Evolutionary conservation across 805 yeast genomes (phyloP), one percentile per base, ranked within the genome.

Genomic region (Dipodascus geniculatus): DNA sequence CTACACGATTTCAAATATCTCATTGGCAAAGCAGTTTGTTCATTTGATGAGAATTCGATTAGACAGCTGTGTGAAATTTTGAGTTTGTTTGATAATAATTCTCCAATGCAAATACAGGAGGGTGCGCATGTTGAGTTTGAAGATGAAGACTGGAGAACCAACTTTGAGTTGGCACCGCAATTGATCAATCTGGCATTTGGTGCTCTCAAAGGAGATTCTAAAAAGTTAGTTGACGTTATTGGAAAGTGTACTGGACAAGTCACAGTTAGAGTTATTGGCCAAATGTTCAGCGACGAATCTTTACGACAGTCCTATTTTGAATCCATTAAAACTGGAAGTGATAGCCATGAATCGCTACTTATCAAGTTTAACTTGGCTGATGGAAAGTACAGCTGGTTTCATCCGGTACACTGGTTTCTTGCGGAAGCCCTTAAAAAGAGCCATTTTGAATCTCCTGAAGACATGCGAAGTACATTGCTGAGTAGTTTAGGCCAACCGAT

Each of bases 111-210:
- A 57, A 74, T 98, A 55, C 96, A 88, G 63, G 79, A 81, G 2
- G 74, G 77, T 3, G 82, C 80, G 56, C 99, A 91, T 66, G 89
- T 91, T 11, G 96, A 90, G 64, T 93, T 85, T 65, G 99, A 91
- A 64, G 82, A 81, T 48, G 87, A 86, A 28, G 91, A 87, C 52
- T 93, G 90, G 74, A 77, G 83, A 1, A 77, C 80, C 1, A 83
- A 76, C 61, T 84, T 84, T 65, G 83, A 83, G 56, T 80, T 83
- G 1, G 66, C 82, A 55, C 82, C 86, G 52, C 85, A 82, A 2
- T 74, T 87, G 0, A 75, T 83, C 8, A 83, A 84, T 52, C 63
- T 72, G 1, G 69, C 70, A 3, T 58, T 64, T 9, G 58, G 60
- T 17, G 63, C 69, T 2, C 72, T 74, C 0, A 49, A 56, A 6